Percentiles rank a stretch among this genome's conserved stretches.
Evolutionary conservation across 2,329 filamentous ascomycete species (phyloP).

Genomic region (Phaeophleospora eucalypticola): DNA sequence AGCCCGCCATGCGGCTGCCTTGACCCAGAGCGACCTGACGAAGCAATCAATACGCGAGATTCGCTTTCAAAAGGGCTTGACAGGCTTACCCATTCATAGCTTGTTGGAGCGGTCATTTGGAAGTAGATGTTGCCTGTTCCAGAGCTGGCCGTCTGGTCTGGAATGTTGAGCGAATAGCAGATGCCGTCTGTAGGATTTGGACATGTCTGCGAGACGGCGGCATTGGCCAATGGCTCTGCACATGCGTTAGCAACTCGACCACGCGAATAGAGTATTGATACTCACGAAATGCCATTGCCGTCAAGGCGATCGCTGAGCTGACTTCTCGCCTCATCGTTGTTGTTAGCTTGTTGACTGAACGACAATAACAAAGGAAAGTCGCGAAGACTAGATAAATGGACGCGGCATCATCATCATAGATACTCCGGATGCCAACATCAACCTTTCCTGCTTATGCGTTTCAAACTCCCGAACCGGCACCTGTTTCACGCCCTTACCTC

Average conservation of each 20-base stretch:
- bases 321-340: not conserved
- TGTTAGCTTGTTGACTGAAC: not conserved
- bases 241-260: not conserved
- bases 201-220: constrained; percentile 16
- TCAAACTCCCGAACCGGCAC: not conserved
- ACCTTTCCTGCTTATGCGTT: not conserved
- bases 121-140: constrained; percentile 55
- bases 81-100: constrained; percentile 52
- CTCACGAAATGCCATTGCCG: not conserved
- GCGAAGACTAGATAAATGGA: not conserved
- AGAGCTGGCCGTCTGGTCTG: constrained; percentile 47
- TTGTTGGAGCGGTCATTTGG: constrained; percentile 52
- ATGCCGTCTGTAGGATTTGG: constrained; percentile 19
- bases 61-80: not conserved
- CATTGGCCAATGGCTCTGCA: constrained; percentile 9
- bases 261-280: not conserved
- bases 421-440: not conserved
- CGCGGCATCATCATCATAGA: not conserved
- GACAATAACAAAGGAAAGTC: not conserved
- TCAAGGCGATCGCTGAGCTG: not conserved
- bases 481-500: not conserved
- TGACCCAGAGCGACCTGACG: constrained; percentile 49
- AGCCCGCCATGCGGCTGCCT: constrained; percentile 51
- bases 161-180: constrained; percentile 54
- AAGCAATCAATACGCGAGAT: too few relatives aligned